Evolutionary conservation across 2,329 filamentous ascomycete genomes (phyloP).

Genomic region (Taxawa tesnikishii): DNA sequence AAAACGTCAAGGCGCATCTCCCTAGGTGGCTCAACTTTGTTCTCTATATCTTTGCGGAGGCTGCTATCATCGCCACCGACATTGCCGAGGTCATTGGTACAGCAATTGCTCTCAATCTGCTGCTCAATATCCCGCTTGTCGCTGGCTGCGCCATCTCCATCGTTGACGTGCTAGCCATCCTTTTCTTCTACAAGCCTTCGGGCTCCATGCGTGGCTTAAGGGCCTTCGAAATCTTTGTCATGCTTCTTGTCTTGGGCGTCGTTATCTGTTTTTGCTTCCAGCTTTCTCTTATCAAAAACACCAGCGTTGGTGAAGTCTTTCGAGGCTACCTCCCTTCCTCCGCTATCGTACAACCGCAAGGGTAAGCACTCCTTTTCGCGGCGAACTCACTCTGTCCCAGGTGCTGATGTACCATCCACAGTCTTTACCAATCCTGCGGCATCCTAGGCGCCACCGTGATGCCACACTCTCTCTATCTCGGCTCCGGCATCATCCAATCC

Average conservation of each 20-base stretch:
- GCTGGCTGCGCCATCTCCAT: slow-evolving; percentile 59
- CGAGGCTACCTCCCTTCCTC: slow-evolving; percentile 52
- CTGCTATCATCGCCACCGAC: slow-evolving; percentile 46
- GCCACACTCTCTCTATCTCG: slow-evolving; percentile 57
- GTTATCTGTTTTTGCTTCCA: slow-evolving; percentile 61
- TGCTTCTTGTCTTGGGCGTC: slow-evolving; percentile 52
- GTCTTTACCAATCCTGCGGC: slow-evolving; percentile 58
- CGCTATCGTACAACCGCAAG: slow-evolving; percentile 45
- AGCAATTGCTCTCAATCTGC: slow-evolving; percentile 55
- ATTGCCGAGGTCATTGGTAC: slow-evolving; percentile 57
- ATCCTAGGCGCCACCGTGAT: slow-evolving; percentile 68
- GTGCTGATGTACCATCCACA: no score
- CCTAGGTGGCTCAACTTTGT: slow-evolving; percentile 42
- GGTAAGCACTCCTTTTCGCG: slow-evolving; percentile 19
- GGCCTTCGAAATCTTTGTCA: slow-evolving; percentile 53
- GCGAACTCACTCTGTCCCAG: slow-evolving; percentile 9
- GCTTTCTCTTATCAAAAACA: slow-evolving; percentile 47
- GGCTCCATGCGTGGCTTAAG: slow-evolving; percentile 46
- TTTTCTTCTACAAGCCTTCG: slow-evolving; percentile 52
- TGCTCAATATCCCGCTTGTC: slow-evolving; percentile 52
- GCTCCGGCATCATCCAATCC: slow-evolving; percentile 56
- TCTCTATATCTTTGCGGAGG: slow-evolving; percentile 43
- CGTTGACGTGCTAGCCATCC: slow-evolving; percentile 53
- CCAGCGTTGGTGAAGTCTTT: slow-evolving; percentile 47
- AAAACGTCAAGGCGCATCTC: slow-evolving; percentile 36